These are phyloP conservation scores for Diaporthe batatas DNA, from an alignment of 2,329 filamentous ascomycete species.

Conservation along the genomic window DNA sequence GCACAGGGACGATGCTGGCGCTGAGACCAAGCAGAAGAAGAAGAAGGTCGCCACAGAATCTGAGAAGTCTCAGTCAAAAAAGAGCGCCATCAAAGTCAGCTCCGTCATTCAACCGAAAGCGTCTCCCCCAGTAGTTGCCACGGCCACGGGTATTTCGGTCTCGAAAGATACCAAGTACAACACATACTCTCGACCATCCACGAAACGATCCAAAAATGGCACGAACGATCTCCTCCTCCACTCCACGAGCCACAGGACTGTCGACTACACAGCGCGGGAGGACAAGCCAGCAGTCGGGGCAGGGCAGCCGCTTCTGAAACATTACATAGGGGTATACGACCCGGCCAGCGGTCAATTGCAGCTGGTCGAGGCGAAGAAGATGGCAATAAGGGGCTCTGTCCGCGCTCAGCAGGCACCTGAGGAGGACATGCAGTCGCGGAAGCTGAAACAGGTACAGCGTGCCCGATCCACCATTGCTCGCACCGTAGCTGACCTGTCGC, in stretches of 20 bases:
- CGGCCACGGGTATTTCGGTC: slow-evolving; percentile 56
- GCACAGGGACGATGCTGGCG: slow-evolving; percentile 57
- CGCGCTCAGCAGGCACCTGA: slow-evolving; percentile 66
- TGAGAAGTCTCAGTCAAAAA: slow-evolving; percentile 52
- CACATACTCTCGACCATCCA: slow-evolving; percentile 60
- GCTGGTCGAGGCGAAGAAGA: slow-evolving; percentile 74
- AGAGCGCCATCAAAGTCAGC: slow-evolving; percentile 52
- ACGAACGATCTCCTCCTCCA: slow-evolving; percentile 68
- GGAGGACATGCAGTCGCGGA: slow-evolving; percentile 57
- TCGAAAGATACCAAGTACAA: slow-evolving; percentile 58
- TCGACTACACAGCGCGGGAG: slow-evolving; percentile 73
- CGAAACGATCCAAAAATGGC: slow-evolving; percentile 48
- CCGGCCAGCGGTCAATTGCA: slow-evolving; percentile 70
- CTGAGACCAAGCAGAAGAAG: slow-evolving; percentile 59
- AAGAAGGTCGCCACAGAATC: slow-evolving; percentile 65
- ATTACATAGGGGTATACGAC: slow-evolving; percentile 76
- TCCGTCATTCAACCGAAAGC: slow-evolving; percentile 45
- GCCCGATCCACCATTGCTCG: not conserved
- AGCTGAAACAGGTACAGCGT: slow-evolving; percentile 53
- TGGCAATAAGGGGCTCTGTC: slow-evolving; percentile 70
- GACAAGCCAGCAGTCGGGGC: slow-evolving; percentile 55
- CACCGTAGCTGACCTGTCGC: slow-evolving; percentile 43
- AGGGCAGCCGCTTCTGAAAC: slow-evolving; percentile 64
- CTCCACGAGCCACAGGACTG: slow-evolving; percentile 66
- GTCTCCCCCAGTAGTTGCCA: slow-evolving; percentile 54